phyloP scores from a whole-genome alignment of 768 basidiomycete species.

The Tulasnella sp. region DNA sequence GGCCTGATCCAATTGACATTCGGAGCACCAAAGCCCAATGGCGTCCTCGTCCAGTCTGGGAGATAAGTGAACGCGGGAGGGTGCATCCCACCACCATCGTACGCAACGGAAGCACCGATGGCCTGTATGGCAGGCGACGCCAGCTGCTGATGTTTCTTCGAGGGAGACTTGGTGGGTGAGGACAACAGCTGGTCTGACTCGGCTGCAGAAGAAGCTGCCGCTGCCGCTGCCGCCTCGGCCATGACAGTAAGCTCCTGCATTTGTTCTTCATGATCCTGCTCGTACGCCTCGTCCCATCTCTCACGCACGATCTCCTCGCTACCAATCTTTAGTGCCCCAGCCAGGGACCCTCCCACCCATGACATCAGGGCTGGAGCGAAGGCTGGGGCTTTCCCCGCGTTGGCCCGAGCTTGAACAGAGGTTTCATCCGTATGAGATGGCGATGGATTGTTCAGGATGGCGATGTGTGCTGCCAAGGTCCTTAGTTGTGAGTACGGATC shows the following conservation, averaged over 20 bases:
- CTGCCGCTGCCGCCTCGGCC: constrained; percentile 19
- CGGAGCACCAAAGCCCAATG: constrained; percentile 54
- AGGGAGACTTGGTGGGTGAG: constrained; percentile 3
- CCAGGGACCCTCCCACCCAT: constrained; percentile 91
- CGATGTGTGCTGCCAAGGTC: constrained; percentile 57
- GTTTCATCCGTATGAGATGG: constrained; percentile 36
- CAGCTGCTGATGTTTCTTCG: neutral
- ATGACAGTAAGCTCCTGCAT: constrained; percentile 16
- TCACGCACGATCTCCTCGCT: constrained; percentile 74
- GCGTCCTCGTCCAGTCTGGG: constrained; percentile 72
- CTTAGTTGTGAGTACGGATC: constrained; percentile 69
- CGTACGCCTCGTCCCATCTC: constrained; percentile 66
- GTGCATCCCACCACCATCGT: constrained; percentile 27
- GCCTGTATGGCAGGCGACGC: neutral
- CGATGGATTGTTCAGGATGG: constrained; percentile 76
- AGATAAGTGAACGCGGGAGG: constrained; percentile 29
- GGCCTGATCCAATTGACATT: constrained; percentile 1
- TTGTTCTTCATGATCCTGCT: constrained; percentile 23
- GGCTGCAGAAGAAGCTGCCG: constrained; percentile 21
- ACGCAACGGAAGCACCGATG: constrained; percentile 14
- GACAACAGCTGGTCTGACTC: constrained; percentile 19
- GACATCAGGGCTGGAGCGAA: constrained; percentile 70
- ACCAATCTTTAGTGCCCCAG: constrained; percentile 84
- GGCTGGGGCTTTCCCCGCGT: constrained; percentile 76
- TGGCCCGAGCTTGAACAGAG: constrained; percentile 40